Base-by-base conservation (phyloP, 768 basidiomycete genomes). In the Lepiota venenata region DNA sequence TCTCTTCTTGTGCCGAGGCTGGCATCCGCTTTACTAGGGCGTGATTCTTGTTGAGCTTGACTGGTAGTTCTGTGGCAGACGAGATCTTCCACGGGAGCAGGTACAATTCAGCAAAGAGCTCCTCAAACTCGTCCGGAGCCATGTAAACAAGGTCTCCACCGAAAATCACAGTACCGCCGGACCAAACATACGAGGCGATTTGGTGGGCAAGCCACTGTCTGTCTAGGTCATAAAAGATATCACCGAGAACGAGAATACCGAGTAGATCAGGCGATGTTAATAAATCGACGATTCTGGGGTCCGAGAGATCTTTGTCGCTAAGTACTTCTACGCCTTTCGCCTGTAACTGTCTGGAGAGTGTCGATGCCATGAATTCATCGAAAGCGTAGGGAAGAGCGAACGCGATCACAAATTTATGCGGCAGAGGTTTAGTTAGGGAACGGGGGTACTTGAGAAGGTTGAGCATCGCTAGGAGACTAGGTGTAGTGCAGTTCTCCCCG, bases 151-250 rank as follows among this genome's bases (percentile, higher is more conserved):
- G 70, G 9, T 59, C 48, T 37, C 64, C 65, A 6, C 62, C 66
- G 46, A 74, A 63, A 38, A 76, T 64, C 39, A 74, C 63, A 5
- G 63, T 69, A 0, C 77, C 77, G 4, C 77, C 74, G 4, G 55
- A 55, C 32, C 68, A 63, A 1, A 64, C 67, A 51, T 70, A 76
- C 42, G 63, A 61, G 21, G 71, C 68, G 37, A 76, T 56, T 35
- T 61, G 60, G 9, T 63, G 53, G 27, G 70, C 60, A 0, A 74
- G 57, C 14, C 63, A 60, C 2, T 61, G 60, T 39, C 71, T 61
- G 27, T 63, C 54, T 0, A 48, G 45, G 0, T 61, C 35, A 4
- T 62, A 45, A 29, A 79, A 65, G 6, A 54, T 63, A 0, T 63
- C 56, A 52, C 74, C 72, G 4, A 68, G 67, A 48, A 76, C 60